These are phyloP conservation scores for Phytophthora macrochlamydospora DNA, from an alignment of 352 stramenopile genomes.

Conservation along the genomic window DNA sequence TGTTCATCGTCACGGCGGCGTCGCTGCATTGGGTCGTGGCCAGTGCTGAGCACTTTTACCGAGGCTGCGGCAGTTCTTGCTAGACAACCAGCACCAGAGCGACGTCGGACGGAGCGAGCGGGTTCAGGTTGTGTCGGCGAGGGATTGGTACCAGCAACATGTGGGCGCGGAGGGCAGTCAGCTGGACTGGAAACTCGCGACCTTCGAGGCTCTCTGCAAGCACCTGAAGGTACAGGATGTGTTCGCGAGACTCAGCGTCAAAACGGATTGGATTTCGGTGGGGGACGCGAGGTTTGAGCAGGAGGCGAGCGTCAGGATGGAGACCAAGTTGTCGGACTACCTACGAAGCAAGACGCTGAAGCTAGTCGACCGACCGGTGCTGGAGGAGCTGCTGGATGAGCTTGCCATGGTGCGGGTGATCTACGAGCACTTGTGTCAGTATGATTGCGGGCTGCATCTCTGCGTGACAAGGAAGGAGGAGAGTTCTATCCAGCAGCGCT, in stretches of 20 bases:
- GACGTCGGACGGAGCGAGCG: conserved; percentile 15
- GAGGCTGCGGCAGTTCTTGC: conserved; percentile 38
- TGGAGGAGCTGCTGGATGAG: conserved; percentile 54
- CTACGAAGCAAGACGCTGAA: conserved; percentile 64
- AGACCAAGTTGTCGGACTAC: conserved; percentile 33
- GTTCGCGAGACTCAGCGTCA: conserved; percentile 22
- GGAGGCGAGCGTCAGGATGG: conserved; percentile 53
- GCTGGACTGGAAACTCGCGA: conserved; percentile 56
- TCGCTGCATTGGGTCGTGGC: conserved; percentile 56
- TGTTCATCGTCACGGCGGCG: conserved; percentile 73
- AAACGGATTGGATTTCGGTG: conserved; percentile 59
- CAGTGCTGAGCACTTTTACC: conserved; percentile 54
- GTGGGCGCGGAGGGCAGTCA: conserved; percentile 38
- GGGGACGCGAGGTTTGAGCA: conserved; percentile 61
- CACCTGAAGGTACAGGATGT: conserved; percentile 56
- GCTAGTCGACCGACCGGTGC: conserved; percentile 46
- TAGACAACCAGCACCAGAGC: conserved; percentile 36
- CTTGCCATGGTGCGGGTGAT: conserved; percentile 41
- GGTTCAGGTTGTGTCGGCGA: conserved; percentile 62
- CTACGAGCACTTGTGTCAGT: conserved; percentile 47
- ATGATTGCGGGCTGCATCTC: conserved; percentile 49
- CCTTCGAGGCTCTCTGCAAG: conserved; percentile 54
- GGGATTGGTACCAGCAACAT: conserved; percentile 61
- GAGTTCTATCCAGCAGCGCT: background rate
- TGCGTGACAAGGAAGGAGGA: conserved; percentile 32